Base-by-base conservation (phyloP, 441 rosid species). In the Croton laevigatus region DNA sequence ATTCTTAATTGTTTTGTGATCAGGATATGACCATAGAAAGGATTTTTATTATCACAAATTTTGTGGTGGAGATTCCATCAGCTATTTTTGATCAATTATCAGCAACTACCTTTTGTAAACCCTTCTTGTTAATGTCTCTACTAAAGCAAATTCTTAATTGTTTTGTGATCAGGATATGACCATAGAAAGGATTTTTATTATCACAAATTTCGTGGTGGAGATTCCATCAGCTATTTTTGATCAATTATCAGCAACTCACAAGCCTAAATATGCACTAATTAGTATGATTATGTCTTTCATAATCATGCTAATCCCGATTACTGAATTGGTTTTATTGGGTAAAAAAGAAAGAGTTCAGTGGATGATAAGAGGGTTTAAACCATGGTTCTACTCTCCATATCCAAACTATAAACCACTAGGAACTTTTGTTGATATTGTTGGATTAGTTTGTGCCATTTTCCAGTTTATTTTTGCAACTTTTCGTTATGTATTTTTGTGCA, bases 41-140 rank as follows among this genome's bases (percentile, higher is more conserved):
- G 16, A 57, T 27, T 57, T 57, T 57, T 36, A 16, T 57, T 0
- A 27, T 57, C 36, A 14, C 61, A 13, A 57, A 57, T 13, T 11
- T 57, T 12, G 38, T 57, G 2, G 17, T 57, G 61, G 61, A 57
- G 61, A n/a, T 57, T 57, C 61, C 37, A 57, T 57, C 61, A 57
- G 61, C 61, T 11, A 37, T 27, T 23, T 23, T 57, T 57, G 61
- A 57, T 57, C 61, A 57, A 7, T 36, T 57, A 13, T 12, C 61
- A 0, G 36, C 38, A 57, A 1, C 0, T 3, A n/a, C n/a, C n/a
- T n/a, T n/a, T n/a, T n/a, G n/a, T n/a, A n/a, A n/a, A n/a, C n/a
- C n/a, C n/a, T n/a, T n/a, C n/a, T n/a, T n/a, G n/a, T n/a, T n/a
- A n/a, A n/a, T n/a, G n/a, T n/a, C n/a, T n/a, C n/a, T n/a, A n/a